These are phyloP conservation scores for Xylariaceae sp. DNA, from an alignment of 2,329 filamentous ascomycete genomes.

Conservation along the genomic window DNA sequence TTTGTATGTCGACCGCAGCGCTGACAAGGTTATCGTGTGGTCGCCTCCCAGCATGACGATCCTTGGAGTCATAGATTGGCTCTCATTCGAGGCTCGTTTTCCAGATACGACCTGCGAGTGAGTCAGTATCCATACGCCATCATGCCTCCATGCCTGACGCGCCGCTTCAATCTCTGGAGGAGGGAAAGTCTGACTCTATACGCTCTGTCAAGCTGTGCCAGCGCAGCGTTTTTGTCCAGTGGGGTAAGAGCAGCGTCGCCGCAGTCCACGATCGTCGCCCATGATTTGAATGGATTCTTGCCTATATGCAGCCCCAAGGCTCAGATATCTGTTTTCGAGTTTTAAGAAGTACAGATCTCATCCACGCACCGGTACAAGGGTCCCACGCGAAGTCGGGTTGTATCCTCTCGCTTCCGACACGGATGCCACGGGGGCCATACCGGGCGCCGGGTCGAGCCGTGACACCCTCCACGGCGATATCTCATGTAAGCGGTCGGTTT, in stretches of 20 bases:
- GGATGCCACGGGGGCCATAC: constrained; percentile 30
- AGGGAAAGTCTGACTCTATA: constrained; percentile 37
- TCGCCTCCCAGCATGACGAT: constrained; percentile 62
- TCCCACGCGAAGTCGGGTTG: constrained; percentile 28
- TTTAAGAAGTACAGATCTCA: neutral
- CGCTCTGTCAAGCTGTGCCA: constrained; percentile 70
- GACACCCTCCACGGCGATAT: constrained; percentile 18
- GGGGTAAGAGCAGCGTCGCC: constrained; percentile 75
- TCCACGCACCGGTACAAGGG: constrained; percentile 41
- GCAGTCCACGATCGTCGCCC: constrained; percentile 71
- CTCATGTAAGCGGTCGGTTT: neutral
- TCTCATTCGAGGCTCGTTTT: constrained; percentile 36
- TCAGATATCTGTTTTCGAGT: neutral
- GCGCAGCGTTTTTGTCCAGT: constrained; percentile 70
- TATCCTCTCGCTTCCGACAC: constrained; percentile 28
- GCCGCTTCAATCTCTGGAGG: neutral
- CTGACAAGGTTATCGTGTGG: constrained; percentile 59
- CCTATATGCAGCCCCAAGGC: constrained; percentile 13
- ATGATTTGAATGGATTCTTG: constrained; percentile 66
- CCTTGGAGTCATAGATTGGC: constrained; percentile 39
- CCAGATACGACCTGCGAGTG: constrained; percentile 24
- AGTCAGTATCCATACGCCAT: neutral
- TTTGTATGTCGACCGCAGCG: constrained; percentile 54
- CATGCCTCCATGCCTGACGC: neutral
- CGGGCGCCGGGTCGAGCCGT: constrained; percentile 32